phyloP scores from a whole-genome alignment of 2,329 filamentous ascomycete species.

The Colletotrichum sidae region DNA sequence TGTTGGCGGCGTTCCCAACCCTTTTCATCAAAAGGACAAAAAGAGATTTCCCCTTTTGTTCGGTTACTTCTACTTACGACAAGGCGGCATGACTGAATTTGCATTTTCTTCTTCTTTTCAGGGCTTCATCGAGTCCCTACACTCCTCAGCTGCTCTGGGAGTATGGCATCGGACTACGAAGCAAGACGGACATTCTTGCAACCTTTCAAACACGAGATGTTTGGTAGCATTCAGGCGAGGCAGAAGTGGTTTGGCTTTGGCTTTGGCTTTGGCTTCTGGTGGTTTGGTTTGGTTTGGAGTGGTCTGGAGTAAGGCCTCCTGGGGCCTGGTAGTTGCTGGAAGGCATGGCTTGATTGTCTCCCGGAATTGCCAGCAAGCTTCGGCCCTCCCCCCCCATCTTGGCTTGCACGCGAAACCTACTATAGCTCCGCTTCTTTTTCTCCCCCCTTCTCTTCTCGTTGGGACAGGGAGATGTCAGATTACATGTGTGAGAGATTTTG shows the following conservation, averaged over 20 bases:
- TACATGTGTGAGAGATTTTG: slow-evolving; percentile 25
- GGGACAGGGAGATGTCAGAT: slow-evolving; percentile 27
- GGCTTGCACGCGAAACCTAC: slow-evolving; percentile 31
- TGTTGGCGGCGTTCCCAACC: slow-evolving; percentile 48
- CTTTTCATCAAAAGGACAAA: slow-evolving; percentile 35
- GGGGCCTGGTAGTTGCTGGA: slow-evolving; percentile 16
- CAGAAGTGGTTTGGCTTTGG: slow-evolving; percentile 24
- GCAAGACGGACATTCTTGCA: slow-evolving; percentile 26
- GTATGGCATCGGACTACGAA: slow-evolving; percentile 23
- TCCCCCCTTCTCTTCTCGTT: slow-evolving; percentile 18
- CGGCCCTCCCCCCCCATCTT: slow-evolving; percentile 13
- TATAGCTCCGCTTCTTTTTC: slow-evolving; percentile 32
- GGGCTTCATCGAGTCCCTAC: slow-evolving; percentile 32
- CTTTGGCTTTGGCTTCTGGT: slow-evolving; percentile 26
- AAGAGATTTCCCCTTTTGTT: slow-evolving; percentile 36
- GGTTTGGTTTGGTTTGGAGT: slow-evolving; percentile 20
- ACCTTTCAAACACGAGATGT: slow-evolving; percentile 21
- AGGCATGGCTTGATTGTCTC: slow-evolving; percentile 22
- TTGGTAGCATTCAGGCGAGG: slow-evolving; percentile 12
- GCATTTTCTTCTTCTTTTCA: slow-evolving; percentile 34
- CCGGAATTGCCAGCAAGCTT: not conserved
- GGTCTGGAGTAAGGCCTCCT: slow-evolving; percentile 28
- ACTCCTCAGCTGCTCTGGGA: slow-evolving; percentile 38
- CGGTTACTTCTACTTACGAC: slow-evolving; percentile 36
- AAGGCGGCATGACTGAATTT: slow-evolving; percentile 37